A percentile compares a stretch with the other conserved stretches of the same genome.
Conservation (phyloP, 1,284 basidiomycete species). For the Cutaneotrichosporon cyanovorans region DNA sequence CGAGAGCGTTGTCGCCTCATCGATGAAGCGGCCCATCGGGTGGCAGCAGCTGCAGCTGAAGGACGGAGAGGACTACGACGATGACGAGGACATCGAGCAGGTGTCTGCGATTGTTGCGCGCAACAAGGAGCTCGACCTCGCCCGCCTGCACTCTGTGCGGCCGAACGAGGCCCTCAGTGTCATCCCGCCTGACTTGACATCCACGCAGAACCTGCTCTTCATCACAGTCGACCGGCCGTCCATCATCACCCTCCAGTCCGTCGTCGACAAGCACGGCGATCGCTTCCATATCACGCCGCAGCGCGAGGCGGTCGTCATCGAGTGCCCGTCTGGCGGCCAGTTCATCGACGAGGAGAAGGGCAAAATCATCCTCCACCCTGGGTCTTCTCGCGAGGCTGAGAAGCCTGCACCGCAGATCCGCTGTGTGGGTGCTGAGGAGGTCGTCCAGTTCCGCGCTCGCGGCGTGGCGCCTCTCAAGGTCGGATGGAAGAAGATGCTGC, state of each 20-base stretch:
- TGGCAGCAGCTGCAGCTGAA: conserved; percentile 21
- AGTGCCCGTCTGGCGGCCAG: conserved; percentile 62
- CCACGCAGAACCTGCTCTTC: conserved; percentile 64
- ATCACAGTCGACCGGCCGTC: conserved; percentile 65
- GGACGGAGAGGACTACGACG: conserved; percentile 23
- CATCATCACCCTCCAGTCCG: conserved; percentile 61
- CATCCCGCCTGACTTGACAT: conserved; percentile 51
- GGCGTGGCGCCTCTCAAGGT: conserved; percentile 73
- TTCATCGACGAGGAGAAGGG: conserved; percentile 22
- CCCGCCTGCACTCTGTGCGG: conserved; percentile 35
- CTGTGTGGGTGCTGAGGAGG: conserved; percentile 64
- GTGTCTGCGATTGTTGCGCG: conserved; percentile 22
- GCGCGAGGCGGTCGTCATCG: conserved; percentile 64
- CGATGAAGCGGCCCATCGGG: conserved; percentile 23
- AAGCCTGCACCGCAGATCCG: conserved; percentile 48
- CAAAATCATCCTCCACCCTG: conserved; percentile 2
- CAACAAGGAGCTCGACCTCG: conserved; percentile 45
- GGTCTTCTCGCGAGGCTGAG: background rate
- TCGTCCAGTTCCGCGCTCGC: conserved; percentile 58
- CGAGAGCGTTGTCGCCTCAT: conserved; percentile 20
- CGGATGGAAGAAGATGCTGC: conserved; percentile 58
- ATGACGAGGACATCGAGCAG: conserved; percentile 57
- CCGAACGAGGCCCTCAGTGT: conserved; percentile 34
- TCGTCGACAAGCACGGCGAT: conserved; percentile 61
- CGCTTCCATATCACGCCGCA: conserved; percentile 56